These are phyloP conservation scores for Naganishia kalamii DNA, from an alignment of 768 basidiomycete genomes.

Conservation along the genomic window DNA sequence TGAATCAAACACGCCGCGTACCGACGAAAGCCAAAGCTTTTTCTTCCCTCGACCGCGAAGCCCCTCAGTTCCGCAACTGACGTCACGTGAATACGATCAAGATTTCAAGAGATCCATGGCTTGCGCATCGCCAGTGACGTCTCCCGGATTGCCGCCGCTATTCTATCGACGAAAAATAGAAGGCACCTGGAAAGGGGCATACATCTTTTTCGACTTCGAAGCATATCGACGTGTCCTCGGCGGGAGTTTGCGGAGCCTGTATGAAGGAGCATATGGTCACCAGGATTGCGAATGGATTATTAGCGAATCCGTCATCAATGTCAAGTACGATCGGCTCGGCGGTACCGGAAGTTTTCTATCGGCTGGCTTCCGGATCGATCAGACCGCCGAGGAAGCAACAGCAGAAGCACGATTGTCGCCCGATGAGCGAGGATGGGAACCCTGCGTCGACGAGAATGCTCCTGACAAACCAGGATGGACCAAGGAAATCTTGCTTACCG, in stretches of 20 bases:
- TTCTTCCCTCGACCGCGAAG: slow-evolving; percentile 5
- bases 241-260: slow-evolving; percentile 37
- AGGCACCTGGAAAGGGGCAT: slow-evolving; percentile 41
- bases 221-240: slow-evolving; percentile 36
- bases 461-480: slow-evolving; percentile 42
- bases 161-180: slow-evolving; percentile 31
- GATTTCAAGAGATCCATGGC: slow-evolving; percentile 40
- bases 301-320: slow-evolving; percentile 37
- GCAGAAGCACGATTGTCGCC: slow-evolving; percentile 27
- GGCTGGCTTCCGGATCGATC: slow-evolving; percentile 34
- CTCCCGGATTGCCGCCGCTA: slow-evolving; percentile 35
- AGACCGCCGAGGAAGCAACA: slow-evolving; percentile 23
- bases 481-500: slow-evolving; percentile 43
- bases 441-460: slow-evolving; percentile 29
- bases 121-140: slow-evolving; percentile 38
- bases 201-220: slow-evolving; percentile 40
- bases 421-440: slow-evolving; percentile 37
- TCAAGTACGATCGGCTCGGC: slow-evolving; percentile 36
- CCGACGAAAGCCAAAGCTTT: neutral
- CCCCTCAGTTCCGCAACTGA: slow-evolving; percentile 25
- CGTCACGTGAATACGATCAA: slow-evolving; percentile 33
- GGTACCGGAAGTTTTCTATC: slow-evolving; percentile 33
- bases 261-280: slow-evolving; percentile 38
- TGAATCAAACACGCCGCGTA: neutral
- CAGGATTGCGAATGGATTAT: slow-evolving; percentile 36